A percentile compares a stretch with the other conserved stretches of the same genome.
Evolutionary conservation across 2,329 filamentous ascomycete genomes (phyloP).

Genomic region (Pseudocercospora crystallina): DNA sequence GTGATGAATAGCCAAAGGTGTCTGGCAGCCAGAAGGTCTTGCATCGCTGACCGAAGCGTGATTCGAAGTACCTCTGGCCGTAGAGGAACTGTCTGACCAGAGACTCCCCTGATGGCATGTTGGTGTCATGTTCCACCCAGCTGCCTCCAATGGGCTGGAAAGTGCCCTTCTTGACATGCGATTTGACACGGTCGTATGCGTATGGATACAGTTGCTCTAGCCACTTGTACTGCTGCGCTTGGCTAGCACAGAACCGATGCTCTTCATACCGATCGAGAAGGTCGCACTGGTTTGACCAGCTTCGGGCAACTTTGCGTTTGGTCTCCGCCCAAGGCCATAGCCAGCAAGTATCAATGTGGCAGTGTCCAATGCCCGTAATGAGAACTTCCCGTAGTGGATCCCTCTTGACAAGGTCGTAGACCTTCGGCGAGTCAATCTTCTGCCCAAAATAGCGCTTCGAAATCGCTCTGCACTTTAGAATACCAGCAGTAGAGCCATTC

Average conservation of each 20-base stretch:
- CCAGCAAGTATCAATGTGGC: constrained; percentile 98
- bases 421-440: constrained; percentile 75
- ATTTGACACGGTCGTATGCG: constrained; percentile 85
- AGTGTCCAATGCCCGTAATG: constrained; percentile 89
- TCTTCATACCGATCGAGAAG: constrained; percentile 94
- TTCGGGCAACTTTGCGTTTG: constrained; percentile 91
- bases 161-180: constrained; percentile 82
- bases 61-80: constrained; percentile 92
- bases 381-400: constrained; percentile 60
- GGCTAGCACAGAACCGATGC: constrained; percentile 86
- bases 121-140: constrained; percentile 99
- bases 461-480: constrained; percentile 77
- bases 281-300: constrained; percentile 95
- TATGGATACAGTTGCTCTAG: constrained; percentile 84
- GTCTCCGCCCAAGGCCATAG: constrained; percentile 98
- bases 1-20: constrained; percentile 95
- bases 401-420: constrained; percentile 65
- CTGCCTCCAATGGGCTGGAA: constrained; percentile 96
- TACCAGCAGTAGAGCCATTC: constrained; percentile 68
- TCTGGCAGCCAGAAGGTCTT: constrained; percentile 97
- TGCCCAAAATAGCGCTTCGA: constrained; percentile 79
- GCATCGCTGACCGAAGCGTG: constrained; percentile 83
- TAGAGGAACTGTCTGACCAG: constrained; percentile 93
- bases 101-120: constrained; percentile 93
- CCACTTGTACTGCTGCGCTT: constrained; percentile 98